phyloP scores from a whole-genome alignment of 352 stramenopile species.

The Aphanomyces astaci region DNA sequence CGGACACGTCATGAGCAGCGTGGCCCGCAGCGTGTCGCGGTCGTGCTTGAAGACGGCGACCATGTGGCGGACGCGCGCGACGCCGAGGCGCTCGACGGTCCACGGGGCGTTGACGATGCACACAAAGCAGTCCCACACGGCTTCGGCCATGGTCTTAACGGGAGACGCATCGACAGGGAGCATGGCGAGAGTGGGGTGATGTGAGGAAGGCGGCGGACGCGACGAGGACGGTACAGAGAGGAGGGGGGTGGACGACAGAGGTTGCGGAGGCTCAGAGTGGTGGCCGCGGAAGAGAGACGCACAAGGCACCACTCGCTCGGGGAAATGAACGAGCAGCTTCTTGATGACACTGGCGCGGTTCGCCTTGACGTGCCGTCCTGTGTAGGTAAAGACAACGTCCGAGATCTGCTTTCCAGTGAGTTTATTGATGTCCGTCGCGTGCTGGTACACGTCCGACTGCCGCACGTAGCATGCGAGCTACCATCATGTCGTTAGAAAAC shows the following conservation, averaged over 20 bases:
- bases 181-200: too few species aligned
- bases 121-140: conserved; percentile 22
- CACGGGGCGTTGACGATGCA: conserved; percentile 4
- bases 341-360: conserved; percentile 24
- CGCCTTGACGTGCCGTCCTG: conserved; percentile 10
- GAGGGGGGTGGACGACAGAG: too few species aligned
- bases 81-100: conserved; percentile 8
- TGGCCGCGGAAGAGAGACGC: neutral
- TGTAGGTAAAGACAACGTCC: conserved; percentile 4
- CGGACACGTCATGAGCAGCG: conserved; percentile 8
- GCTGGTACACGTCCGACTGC: conserved; percentile 9
- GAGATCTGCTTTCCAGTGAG: conserved; percentile 15
- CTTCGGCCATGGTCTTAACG: conserved; percentile 17
- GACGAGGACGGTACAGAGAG: too few species aligned
- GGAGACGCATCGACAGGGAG: neutral
- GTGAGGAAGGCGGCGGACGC: neutral
- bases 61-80: conserved; percentile 8
- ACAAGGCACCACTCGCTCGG: neutral
- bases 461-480: conserved; percentile 8
- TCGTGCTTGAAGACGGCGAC: conserved; percentile 17
- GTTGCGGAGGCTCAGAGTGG: too few species aligned
- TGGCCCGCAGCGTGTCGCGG: conserved; percentile 16
- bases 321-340: neutral
- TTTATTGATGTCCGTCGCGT: conserved; percentile 6
- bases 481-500: neutral